Conservation (phyloP, 176 grass and related monocot genomes). For the Tillandsia fasciculata region DNA sequence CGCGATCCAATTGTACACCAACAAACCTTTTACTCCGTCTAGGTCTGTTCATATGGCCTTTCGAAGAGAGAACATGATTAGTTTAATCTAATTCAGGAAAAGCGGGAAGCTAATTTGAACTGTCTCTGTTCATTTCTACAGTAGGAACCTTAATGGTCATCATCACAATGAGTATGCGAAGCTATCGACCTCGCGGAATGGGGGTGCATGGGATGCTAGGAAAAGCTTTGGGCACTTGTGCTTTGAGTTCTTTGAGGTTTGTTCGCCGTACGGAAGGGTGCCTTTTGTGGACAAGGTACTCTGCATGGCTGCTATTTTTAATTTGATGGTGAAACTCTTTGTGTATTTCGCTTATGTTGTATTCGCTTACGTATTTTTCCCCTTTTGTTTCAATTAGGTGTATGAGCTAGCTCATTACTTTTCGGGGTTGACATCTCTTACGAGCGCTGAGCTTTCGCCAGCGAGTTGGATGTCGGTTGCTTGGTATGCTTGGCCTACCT, state of each 20-base stretch:
- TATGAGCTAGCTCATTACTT: conserved; percentile 29
- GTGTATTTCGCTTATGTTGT: background rate
- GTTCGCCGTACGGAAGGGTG: too few relatives aligned
- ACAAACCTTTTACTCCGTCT: conserved; percentile 5
- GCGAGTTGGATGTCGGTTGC: conserved; percentile 76
- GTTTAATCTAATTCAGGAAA: background rate
- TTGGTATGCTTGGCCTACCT: conserved; percentile 32
- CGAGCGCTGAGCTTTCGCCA: conserved; percentile 45
- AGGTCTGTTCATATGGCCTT: conserved; percentile 21
- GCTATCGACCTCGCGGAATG: background rate
- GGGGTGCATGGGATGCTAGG: too few relatives aligned
- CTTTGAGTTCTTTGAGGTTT: too few relatives aligned
- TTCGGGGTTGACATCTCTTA: conserved; percentile 33
- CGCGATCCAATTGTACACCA: conserved; percentile 50
- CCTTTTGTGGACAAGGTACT: too few relatives aligned
- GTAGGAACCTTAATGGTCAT: background rate
- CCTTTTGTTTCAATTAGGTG: conserved; percentile 27
- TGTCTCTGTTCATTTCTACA: background rate
- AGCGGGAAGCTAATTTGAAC: background rate
- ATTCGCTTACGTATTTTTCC: background rate
- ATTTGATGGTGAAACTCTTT: too few relatives aligned
- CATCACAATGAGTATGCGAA: conserved; percentile 5
- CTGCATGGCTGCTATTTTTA: too few relatives aligned
- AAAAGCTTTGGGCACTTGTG: too few relatives aligned
- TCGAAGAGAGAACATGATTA: background rate